These are phyloP conservation scores for Russula dissimulans DNA, from an alignment of 768 basidiomycete species.

Conservation along the genomic window DNA sequence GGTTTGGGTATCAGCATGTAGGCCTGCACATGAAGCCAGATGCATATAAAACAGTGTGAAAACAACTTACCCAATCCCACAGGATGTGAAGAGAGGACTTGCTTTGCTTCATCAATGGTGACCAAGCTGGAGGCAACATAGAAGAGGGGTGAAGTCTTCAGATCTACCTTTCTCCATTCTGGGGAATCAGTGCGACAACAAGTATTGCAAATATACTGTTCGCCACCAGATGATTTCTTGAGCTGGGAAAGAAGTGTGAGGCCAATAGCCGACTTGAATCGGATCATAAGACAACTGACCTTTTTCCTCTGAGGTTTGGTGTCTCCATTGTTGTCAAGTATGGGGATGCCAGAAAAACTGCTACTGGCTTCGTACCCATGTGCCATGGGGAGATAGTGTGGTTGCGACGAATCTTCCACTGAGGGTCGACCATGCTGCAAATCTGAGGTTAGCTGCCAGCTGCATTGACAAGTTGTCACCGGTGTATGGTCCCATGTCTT, in stretches of 20 bases:
- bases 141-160: no score
- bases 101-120: no score
- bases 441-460: slow-evolving; percentile 5
- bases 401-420: slow-evolving; percentile 3
- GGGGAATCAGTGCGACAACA: slow-evolving; percentile 97
- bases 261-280: not conserved
- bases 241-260: slow-evolving; percentile 9
- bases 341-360: not conserved
- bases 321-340: slow-evolving; percentile 39
- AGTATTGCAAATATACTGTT: slow-evolving; percentile 81
- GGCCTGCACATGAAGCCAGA: no score
- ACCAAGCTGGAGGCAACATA: no score
- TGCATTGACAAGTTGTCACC: slow-evolving; percentile 10
- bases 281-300: slow-evolving; percentile 28
- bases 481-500: slow-evolving; percentile 16
- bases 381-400: slow-evolving; percentile 4
- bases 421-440: not conserved
- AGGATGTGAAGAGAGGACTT: no score
- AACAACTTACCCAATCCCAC: no score
- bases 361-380: slow-evolving; percentile 9
- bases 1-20: no score
- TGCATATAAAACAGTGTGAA: no score
- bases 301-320: slow-evolving; percentile 56
- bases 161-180: slow-evolving; percentile 82
- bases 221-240: slow-evolving; percentile 37